Evolutionary conservation across 345 rosid species (phyloP).

Genomic region (Acer campestre): DNA sequence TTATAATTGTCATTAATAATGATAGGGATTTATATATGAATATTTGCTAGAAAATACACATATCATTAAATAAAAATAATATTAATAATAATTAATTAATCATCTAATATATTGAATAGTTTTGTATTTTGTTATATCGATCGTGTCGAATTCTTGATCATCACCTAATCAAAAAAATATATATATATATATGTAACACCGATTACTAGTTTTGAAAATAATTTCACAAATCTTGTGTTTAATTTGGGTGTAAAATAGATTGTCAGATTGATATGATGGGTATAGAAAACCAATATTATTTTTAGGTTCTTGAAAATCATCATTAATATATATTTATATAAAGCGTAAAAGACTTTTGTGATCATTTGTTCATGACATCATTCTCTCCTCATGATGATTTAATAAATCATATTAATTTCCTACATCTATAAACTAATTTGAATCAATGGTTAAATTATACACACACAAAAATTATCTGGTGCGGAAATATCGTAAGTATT

Average conservation of each 20-base stretch:
- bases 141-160: neutral
- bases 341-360: neutral
- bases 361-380: constrained; percentile 8
- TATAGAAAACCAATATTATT: neutral
- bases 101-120: neutral
- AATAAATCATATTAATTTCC: neutral
- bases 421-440: neutral
- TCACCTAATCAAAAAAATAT: neutral
- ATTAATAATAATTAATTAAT: neutral
- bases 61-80: neutral
- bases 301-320: neutral
- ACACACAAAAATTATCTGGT: no score
- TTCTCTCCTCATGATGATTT: constrained; percentile 1
- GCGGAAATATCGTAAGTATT: no score
- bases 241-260: neutral
- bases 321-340: constrained; percentile 1
- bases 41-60: no score
- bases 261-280: neutral
- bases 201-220: neutral
- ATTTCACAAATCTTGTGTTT: neutral
- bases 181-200: neutral
- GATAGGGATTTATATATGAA: neutral
- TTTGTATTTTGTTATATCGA: no score
- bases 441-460: no score
- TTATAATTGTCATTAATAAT: neutral